Base-by-base conservation (phyloP, 83 land plant genomes). In the Larix sibirica region DNA sequence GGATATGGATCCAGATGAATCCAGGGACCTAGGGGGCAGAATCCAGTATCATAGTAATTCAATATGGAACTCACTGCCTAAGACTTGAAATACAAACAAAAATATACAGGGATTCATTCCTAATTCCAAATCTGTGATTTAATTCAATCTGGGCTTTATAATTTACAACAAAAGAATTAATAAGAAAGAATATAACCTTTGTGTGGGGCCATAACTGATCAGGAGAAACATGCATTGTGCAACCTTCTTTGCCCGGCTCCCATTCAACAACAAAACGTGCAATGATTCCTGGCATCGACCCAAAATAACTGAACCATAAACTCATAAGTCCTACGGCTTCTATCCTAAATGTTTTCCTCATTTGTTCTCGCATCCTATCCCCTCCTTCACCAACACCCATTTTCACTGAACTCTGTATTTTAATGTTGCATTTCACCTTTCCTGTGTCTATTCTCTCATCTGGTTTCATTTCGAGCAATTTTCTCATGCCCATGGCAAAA, bases 141-240 rank as follows among this genome's bases (percentile, higher is more conserved):
- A 10, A 50, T 10, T 50, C 56, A 8, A 50, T 50, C 10, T 50
- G 13, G 56, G 0, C 0, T 10, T 40, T 44, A 12, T 14, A 44
- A 40, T 73, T 73, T 73, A 73, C 0, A 44, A 73, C 4, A 47
- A 47, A 42, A 44, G 3, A 7, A 42, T 14, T 9, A 16, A 38
- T 9, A 64, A 31, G 40, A 65, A 38, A 26, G 67, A 18, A 56
- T 73, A 86, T 83, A 62, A 98, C 99, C 99, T 96, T 98, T 10
- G 99, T 98, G 80, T 98, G 99, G 42, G 99, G 99, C 99, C 99
- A 98, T 59, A 98, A 96, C 67, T 96, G 97, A 79, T 98, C 99
- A 58, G 99, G 99, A 44, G 99, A 96, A 77, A 96, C 94, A 88
- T 98, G 99, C 90, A 98, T 91, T 36, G 97, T 95, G 85, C 99